These are phyloP conservation scores for Populus davidiana DNA, from an alignment of 345 rosid species.

Conservation along the genomic window DNA sequence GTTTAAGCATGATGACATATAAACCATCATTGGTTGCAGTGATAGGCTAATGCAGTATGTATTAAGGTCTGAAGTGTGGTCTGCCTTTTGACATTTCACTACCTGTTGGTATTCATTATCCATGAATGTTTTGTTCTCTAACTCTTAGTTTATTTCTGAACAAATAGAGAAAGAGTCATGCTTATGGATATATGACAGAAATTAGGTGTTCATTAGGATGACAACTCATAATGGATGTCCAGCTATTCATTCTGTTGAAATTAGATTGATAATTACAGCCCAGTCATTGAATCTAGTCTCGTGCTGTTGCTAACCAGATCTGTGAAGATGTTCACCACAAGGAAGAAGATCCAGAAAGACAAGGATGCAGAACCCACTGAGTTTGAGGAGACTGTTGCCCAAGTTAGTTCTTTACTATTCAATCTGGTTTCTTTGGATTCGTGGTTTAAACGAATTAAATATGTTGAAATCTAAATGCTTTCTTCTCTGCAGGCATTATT, in stretches of 20 bases:
- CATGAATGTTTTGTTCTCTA: too few species aligned
- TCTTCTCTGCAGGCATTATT: conserved; percentile 53
- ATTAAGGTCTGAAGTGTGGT: too few species aligned
- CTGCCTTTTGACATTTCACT: too few species aligned
- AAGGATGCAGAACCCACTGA: conserved; percentile 75
- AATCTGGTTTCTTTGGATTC: background rate
- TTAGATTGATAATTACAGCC: background rate
- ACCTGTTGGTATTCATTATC: too few species aligned
- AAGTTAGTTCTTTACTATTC: conserved; percentile 32
- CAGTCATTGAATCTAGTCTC: background rate
- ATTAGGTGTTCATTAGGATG: background rate
- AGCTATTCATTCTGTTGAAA: background rate
- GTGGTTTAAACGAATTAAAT: background rate
- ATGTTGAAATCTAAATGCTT: background rate
- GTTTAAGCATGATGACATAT: too few species aligned
- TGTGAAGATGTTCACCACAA: conserved; percentile 68
- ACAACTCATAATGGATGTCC: background rate
- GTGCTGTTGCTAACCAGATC: conserved; percentile 21
- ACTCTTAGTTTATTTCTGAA: background rate
- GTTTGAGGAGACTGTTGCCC: conserved; percentile 80
- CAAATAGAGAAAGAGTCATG: background rate
- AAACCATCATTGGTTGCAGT: too few species aligned
- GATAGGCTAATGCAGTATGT: too few species aligned
- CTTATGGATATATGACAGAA: background rate
- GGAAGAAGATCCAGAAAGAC: conserved; percentile 80